phyloP scores from a whole-genome alignment of 176 grass and related monocot species.

The barley (Hordeum vulgare) region MorexV3_pseudomolecules_assembly NC_058518.1:505561429-505561928 shows the following conservation, averaged over 20 bases:
- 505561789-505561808: neutral
- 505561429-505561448: neutral
- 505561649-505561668: neutral
- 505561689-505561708: neutral
- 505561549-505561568: neutral
- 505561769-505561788: neutral
- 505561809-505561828: neutral
- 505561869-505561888: neutral
- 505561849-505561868: neutral
- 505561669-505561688: neutral
- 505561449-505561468: neutral
- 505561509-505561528: neutral
- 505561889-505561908: conserved; percentile 32
- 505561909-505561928: neutral
- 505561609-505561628: neutral
- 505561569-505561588: neutral
- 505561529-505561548: neutral
- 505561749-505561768: neutral
- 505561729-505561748: neutral
- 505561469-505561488: neutral
- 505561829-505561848: neutral
- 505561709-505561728: neutral
- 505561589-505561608: neutral
- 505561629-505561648: neutral
- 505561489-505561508: neutral